These are phyloP conservation scores for Lagerstroemia speciosa DNA, from an alignment of 345 rosid genomes.

Conservation along the genomic window DNA sequence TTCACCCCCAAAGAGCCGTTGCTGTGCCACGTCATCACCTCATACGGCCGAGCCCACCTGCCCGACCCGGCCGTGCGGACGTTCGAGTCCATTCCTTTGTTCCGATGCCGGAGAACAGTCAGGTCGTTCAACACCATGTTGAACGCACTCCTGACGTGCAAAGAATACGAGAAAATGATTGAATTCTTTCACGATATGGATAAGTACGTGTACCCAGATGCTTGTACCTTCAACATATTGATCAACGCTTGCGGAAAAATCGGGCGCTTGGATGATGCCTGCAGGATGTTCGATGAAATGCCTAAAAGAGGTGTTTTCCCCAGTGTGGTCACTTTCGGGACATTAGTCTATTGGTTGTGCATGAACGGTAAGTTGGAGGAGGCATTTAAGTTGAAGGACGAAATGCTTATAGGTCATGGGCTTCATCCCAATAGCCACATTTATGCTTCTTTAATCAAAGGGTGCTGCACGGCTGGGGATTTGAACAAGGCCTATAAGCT, in stretches of 20 bases:
- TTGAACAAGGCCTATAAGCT: conserved; percentile 45
- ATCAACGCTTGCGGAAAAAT: conserved; percentile 30
- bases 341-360: conserved; percentile 47
- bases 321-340: conserved; percentile 42
- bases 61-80: conserved; percentile 36
- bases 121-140: conserved; percentile 59
- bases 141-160: conserved; percentile 32
- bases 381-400: conserved; percentile 57
- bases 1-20: conserved; percentile 43
- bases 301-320: conserved; percentile 42
- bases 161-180: conserved; percentile 32
- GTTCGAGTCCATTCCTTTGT: conserved; percentile 62
- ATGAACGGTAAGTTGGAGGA: conserved; percentile 38
- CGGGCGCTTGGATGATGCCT: conserved; percentile 39
- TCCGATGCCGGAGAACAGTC: conserved; percentile 42
- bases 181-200: conserved; percentile 28
- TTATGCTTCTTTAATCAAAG: conserved; percentile 51
- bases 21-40: conserved; percentile 53
- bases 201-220: conserved; percentile 38
- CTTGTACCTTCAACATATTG: conserved; percentile 67
- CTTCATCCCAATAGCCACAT: conserved; percentile 28
- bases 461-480: conserved; percentile 35
- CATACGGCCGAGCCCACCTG: conserved; percentile 46
- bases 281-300: conserved; percentile 59
- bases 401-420: conserved; percentile 39